Conservation (phyloP, 441 rosid genomes). For the Flueggea neowawraea region DNA sequence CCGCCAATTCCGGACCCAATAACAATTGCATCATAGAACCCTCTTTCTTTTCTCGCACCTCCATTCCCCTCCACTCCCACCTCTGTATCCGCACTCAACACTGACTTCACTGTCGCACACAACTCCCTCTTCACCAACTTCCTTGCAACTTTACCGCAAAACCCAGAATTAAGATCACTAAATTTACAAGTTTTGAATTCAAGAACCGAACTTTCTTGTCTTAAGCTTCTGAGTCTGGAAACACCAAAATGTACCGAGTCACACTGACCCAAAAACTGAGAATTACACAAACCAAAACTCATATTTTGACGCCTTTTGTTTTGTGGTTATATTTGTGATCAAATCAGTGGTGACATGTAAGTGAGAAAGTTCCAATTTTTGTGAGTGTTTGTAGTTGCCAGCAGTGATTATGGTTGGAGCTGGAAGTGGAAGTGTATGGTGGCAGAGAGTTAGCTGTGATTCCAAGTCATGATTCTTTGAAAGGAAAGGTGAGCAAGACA, state of each 20-base stretch:
- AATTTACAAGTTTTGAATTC: slow-evolving; percentile 1
- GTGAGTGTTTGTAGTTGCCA: too few relatives aligned
- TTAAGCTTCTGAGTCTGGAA: slow-evolving; percentile 21
- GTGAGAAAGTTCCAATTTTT: too few relatives aligned
- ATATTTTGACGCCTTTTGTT: neutral
- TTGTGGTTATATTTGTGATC: too few relatives aligned
- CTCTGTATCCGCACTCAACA: slow-evolving; percentile 35
- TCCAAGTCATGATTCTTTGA: slow-evolving; percentile 17
- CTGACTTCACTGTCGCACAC: slow-evolving; percentile 29
- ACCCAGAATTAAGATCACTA: slow-evolving; percentile 11
- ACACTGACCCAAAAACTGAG: slow-evolving; percentile 6
- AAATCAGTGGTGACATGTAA: too few relatives aligned
- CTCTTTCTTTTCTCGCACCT: slow-evolving; percentile 20
- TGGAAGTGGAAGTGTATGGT: neutral
- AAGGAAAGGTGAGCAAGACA: slow-evolving; percentile 8
- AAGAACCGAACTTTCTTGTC: slow-evolving; percentile 2
- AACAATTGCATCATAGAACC: slow-evolving; percentile 69
- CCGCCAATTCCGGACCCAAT: slow-evolving; percentile 96
- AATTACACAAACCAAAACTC: slow-evolving; percentile 9
- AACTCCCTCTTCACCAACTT: slow-evolving; percentile 13
- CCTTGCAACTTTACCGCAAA: slow-evolving; percentile 16
- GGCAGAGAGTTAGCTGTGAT: slow-evolving; percentile 4
- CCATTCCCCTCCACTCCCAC: slow-evolving; percentile 27
- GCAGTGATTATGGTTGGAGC: neutral
- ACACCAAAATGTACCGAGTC: slow-evolving; percentile 6